These are phyloP conservation scores for Ustilago shanxiensis DNA, from an alignment of 1,284 basidiomycete genomes.

Conservation along the genomic window DNA sequence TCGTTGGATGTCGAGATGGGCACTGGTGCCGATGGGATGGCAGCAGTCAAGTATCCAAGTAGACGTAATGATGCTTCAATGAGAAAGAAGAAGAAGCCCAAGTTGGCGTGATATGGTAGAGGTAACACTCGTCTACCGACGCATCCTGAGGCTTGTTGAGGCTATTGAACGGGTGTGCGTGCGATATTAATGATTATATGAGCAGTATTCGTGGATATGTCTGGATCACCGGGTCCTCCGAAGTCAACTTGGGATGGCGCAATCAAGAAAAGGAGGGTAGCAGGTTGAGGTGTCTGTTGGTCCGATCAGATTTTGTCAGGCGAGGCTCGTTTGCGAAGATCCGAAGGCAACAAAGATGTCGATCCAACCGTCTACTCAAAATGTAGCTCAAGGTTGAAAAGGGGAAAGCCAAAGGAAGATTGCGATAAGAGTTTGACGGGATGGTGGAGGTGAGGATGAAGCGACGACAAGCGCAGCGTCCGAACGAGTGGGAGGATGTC, in stretches of 20 bases:
- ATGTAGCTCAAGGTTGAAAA: conserved; percentile 1
- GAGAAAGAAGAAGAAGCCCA: neutral
- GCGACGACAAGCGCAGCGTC: neutral
- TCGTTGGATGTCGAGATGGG: neutral
- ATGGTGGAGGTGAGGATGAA: neutral
- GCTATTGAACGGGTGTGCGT: neutral
- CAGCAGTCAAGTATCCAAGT: too few relatives aligned
- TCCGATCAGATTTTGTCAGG: neutral
- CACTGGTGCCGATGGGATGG: neutral
- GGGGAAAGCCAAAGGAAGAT: neutral
- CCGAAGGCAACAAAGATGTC: neutral
- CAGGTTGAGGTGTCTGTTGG: neutral
- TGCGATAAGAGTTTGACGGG: neutral
- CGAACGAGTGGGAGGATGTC: neutral
- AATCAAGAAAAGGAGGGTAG: neutral
- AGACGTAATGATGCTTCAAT: neutral
- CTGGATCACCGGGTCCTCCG: neutral
- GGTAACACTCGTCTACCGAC: neutral
- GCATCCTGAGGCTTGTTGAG: neutral
- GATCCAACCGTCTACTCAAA: neutral
- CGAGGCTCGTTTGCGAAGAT: neutral
- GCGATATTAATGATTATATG: neutral
- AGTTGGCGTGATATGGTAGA: neutral
- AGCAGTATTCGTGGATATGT: neutral
- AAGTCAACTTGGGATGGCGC: neutral